phyloP scores from a whole-genome alignment of 2,329 filamentous ascomycete species.

The Helotiales sp. region DNA sequence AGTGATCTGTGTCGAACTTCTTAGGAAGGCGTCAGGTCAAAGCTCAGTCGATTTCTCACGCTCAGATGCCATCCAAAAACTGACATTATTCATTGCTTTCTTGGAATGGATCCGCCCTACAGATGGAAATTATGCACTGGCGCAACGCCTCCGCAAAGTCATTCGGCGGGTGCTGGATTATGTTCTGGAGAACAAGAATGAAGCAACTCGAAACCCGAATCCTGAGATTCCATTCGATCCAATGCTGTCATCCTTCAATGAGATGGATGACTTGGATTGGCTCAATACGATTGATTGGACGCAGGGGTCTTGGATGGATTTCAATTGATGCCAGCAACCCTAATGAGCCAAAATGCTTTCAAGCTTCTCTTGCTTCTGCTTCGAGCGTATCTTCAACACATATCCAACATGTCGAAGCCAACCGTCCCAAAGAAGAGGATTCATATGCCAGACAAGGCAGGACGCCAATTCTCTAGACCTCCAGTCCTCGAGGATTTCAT shows the following conservation, averaged over 20 bases:
- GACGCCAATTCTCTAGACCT: no score
- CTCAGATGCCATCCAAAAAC: slow-evolving; percentile 31
- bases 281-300: slow-evolving; percentile 34
- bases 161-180: slow-evolving; percentile 28
- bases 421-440: no score
- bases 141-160: slow-evolving; percentile 26
- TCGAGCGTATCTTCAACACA: no score
- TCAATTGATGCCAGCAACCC: background rate
- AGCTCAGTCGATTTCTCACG: slow-evolving; percentile 25
- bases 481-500: no score
- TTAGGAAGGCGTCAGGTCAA: slow-evolving; percentile 21
- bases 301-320: slow-evolving; percentile 28
- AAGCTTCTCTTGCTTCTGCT: no score
- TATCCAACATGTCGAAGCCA: no score
- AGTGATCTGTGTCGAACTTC: slow-evolving; percentile 32
- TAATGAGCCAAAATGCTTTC: no score
- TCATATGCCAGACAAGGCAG: no score
- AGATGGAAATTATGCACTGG: slow-evolving; percentile 32
- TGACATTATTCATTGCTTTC: slow-evolving; percentile 34
- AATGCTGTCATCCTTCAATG: slow-evolving; percentile 18
- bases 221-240: slow-evolving; percentile 19
- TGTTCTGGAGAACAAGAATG: slow-evolving; percentile 21
- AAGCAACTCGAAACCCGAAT: slow-evolving; percentile 1
- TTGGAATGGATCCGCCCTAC: slow-evolving; percentile 34
- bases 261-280: slow-evolving; percentile 29